A percentile compares a stretch with the other conserved stretches of the same genome.
Conservation (phyloP, 1,139 yeast genomes). For the Kluyveromyces sp. region DNA sequence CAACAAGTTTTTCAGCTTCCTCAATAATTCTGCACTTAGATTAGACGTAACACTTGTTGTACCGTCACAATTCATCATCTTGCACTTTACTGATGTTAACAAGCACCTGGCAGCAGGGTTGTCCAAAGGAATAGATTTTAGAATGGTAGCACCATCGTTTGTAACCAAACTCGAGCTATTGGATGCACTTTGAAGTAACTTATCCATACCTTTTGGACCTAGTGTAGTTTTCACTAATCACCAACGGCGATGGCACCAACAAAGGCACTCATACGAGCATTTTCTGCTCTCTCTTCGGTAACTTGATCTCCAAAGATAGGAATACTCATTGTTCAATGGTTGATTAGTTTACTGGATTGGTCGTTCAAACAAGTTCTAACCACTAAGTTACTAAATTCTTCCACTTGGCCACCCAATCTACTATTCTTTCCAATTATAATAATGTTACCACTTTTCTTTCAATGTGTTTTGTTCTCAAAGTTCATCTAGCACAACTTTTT, state of each 20-base stretch:
- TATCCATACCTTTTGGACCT: conserved; percentile 99
- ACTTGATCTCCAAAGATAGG: conserved; percentile 97
- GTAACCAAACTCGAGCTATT: conserved; percentile 76
- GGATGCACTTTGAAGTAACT: conserved; percentile 79
- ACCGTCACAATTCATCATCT: conserved; percentile 98
- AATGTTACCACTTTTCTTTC: too few species aligned
- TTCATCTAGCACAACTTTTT: too few species aligned
- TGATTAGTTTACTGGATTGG: too few species aligned
- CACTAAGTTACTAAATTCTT: too few species aligned
- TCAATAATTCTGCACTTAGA: conserved; percentile 77
- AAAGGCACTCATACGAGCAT: conserved; percentile 93
- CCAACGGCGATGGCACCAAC: conserved; percentile 99
- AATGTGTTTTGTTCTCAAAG: too few species aligned
- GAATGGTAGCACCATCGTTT: conserved; percentile 96
- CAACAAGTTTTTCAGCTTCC: conserved; percentile 95
- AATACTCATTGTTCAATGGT: conserved; percentile 36
- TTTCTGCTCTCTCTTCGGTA: conserved; percentile 94
- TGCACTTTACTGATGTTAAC: conserved; percentile 95
- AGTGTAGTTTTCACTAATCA: conserved; percentile 90
- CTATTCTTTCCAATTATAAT: not conserved
- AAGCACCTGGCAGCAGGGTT: conserved; percentile 96
- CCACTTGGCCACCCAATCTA: not conserved
- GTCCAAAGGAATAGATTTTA: conserved; percentile 89
- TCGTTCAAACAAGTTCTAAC: too few species aligned
- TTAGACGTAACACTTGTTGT: conserved; percentile 99